Evolutionary conservation across 495 filamentous ascomycete species (phyloP).

Genomic region (Penicillium antarcticum): DNA sequence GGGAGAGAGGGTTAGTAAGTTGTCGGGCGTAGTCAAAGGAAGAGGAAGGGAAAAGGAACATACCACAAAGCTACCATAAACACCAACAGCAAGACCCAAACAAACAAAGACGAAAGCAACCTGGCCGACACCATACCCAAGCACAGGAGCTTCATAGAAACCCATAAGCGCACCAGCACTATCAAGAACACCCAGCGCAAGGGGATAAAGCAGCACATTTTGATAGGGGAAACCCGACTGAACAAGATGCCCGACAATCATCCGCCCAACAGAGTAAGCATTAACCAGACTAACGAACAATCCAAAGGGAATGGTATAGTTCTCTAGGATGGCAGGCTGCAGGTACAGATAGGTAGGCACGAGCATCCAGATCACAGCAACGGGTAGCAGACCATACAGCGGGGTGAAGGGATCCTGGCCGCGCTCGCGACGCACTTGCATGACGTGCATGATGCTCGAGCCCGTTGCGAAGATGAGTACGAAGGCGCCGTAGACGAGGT

Average conservation of each 20-base stretch:
- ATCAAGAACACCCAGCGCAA: conserved; percentile 73
- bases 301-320: conserved; percentile 82
- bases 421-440: conserved; percentile 69
- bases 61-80: conserved; percentile 94
- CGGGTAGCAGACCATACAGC: conserved; percentile 76
- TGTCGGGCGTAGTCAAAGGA: not conserved
- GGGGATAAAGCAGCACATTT: conserved; percentile 69
- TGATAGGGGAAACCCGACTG: conserved; percentile 82
- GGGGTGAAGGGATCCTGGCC: conserved; percentile 67
- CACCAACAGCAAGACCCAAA: conserved; percentile 73
- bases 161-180: conserved; percentile 67
- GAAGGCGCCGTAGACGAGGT: conserved; percentile 82
- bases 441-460: conserved; percentile 73
- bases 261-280: conserved; percentile 89
- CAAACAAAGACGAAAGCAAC: conserved; percentile 83
- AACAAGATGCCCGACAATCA: conserved; percentile 89
- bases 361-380: conserved; percentile 70
- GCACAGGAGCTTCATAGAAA: conserved; percentile 68
- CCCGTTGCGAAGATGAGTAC: conserved; percentile 80
- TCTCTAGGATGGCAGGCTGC: conserved; percentile 75
- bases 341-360: conserved; percentile 76
- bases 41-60: conserved; percentile 16
- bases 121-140: conserved; percentile 74
- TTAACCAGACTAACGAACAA: conserved; percentile 86
- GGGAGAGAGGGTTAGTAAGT: not conserved